Base-by-base conservation (phyloP, 495 filamentous ascomycete species). In the Aspergillus taichungensis region DNA sequence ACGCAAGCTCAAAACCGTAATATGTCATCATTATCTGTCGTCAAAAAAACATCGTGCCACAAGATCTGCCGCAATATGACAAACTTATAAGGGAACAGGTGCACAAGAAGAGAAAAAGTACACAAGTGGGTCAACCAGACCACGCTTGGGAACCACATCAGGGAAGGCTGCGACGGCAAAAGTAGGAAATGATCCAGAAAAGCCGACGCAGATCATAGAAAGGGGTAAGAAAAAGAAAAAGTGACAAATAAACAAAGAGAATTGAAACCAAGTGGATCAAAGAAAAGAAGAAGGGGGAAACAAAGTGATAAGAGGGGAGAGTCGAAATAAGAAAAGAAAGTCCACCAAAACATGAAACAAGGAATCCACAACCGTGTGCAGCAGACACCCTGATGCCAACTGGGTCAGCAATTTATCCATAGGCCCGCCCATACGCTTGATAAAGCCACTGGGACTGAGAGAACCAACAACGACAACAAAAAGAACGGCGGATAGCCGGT, bases 401-500 rank as follows among this genome's bases (percentile, higher is more conserved):
- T 24, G 18, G 18, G 18, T 24, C 18, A 24, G 18, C 18, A 4
- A 24, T 24, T 24, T 24, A 24, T 24, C 18, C 18, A 24, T 24
- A 24, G 18, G 18, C 18, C 18, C 18, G 18, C 18, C 18, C 18
- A 24, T 24, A 24, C 18, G 18, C 18, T 24, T 24, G 18, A 24
- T 24, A 24, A 1, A 24, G 18, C 18, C 38, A 27, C 9, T 12
- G 9, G 38, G 14, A 7, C 14, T 30, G 38, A 6, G 27, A 40
- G 13, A 30, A 13, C 29, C 13, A 6, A 13, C 28, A 30, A 30
- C 28, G 27, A 29, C 9, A 30, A 27, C 27, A 50, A 50, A 45
- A 31, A 43, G 52, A 56, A 55, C 52, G 54, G 57, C 61, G 57
- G 55, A 57, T 53, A 54, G 52, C 47, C 45, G 51, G 49, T 6